Evolutionary conservation across 1,284 basidiomycete species (phyloP), one percentile per base, ranked within the genome.

Genomic region (Tylopilus sp.): DNA sequence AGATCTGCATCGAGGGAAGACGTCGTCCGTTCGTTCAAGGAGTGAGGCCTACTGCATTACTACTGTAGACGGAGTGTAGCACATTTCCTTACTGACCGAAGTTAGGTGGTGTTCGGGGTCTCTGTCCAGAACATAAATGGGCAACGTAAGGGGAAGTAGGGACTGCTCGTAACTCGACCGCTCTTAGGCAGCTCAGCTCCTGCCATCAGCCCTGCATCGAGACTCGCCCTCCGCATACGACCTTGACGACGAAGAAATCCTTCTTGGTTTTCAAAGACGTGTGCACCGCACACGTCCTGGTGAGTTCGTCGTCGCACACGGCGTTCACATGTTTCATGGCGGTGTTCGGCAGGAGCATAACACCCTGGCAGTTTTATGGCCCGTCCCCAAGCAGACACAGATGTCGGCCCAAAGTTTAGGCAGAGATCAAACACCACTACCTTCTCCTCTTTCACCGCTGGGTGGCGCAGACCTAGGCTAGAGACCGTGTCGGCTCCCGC

Each of bases 371-470:
- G 43, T 61, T 55, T 48, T 52, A 66, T 66, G 64, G 65, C 64
- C 35, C 67, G 59, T 65, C 61, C 65, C 37, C 68, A 70, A 54
- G 52, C 66, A 52, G 71, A 74, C 53, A 58, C 71, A 49, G 63
- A 65, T 50, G 57, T 59, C 25, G 59, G 63, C 37, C 61, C 68
- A 53, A 71, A 67, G 49, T 18, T 52, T 42, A 67, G 64, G 45
- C 73, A 66, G 49, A 63, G 75, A 52, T 68, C 75, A n/a, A 77
- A 76, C 57, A 78, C 76, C 7, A 73, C 65, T 30, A 61, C 71
- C 11, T 71, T 72, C 34, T 61, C 44, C 15, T 65, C 67, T 46
- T 71, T 69, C 52, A 52, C 58, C n/a, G 46, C 60, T 0, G 58
- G 61, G 28, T 79, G 77, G 77, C 72, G 73, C 29, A 69, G 71